Conservation (phyloP, 495 filamentous ascomycete species). For the Pseudomonodictys pantanalensis region DNA sequence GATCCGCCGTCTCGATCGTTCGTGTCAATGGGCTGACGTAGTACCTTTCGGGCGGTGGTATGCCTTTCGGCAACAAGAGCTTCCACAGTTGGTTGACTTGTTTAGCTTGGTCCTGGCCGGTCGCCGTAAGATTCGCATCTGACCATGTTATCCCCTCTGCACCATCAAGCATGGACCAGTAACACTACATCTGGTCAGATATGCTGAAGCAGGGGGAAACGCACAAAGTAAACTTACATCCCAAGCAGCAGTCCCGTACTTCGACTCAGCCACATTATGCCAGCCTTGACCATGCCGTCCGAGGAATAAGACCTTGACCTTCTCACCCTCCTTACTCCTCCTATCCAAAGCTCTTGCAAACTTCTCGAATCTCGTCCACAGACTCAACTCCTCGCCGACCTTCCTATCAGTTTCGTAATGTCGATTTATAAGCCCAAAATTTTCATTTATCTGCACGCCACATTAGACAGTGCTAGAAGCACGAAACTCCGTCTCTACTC, state of each 20-base stretch:
- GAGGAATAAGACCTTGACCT: conserved; percentile 39
- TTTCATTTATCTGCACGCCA: conserved; percentile 28
- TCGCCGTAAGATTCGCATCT: conserved; percentile 37
- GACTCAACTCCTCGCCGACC: conserved; percentile 7
- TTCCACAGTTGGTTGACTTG: conserved; percentile 31
- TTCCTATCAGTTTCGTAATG: conserved; percentile 31
- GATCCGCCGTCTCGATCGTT: conserved; percentile 38
- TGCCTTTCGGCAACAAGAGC: conserved; percentile 26
- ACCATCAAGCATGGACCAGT: conserved; percentile 41
- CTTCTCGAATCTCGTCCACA: conserved; percentile 38
- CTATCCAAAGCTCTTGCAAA: conserved; percentile 28
- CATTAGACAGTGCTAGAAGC: background rate
- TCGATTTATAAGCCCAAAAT: conserved; percentile 37
- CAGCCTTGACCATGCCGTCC: conserved; percentile 43
- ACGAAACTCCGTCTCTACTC: background rate
- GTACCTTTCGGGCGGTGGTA: conserved; percentile 36
- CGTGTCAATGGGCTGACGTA: conserved; percentile 38
- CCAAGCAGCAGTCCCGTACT: conserved; percentile 42
- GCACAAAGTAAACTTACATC: conserved; percentile 38
- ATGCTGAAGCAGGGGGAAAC: too few species aligned
- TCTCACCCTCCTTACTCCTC: conserved; percentile 12
- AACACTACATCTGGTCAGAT: conserved; percentile 14
- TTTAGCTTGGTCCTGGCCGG: conserved; percentile 34
- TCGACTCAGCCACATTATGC: conserved; percentile 42
- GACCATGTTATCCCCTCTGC: conserved; percentile 36